Evolutionary conservation across 192 early-diverging fungal species (phyloP), one percentile per base, ranked within the genome.

Genomic region (Coemansia sp.): DNA sequence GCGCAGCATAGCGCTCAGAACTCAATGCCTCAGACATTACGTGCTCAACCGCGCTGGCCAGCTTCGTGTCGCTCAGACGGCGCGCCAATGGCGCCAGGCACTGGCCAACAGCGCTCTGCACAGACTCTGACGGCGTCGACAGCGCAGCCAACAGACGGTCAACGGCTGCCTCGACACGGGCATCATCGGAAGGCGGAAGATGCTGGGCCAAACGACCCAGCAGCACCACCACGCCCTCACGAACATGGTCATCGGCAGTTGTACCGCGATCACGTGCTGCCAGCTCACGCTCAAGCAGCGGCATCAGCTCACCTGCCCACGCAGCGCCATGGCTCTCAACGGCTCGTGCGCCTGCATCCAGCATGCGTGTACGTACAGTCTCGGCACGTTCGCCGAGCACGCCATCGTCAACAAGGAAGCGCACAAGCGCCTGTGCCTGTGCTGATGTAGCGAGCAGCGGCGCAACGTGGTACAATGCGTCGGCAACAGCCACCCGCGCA

Each of bases 51-150:
- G 95, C 76, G 0, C 58, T 62, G 2, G 83, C 83, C 2, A 87
- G 86, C 25, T 84, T 83, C 5, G 81, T 75, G 4, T 79, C 78
- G 60, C 84, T 82, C 60, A 89, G 82, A 52, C 83, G 83, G 76
- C 94, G 96, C 55, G 93, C 83, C 45, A 99, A 79, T 14, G 90
- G 88, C n/a, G 95, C 94, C 61, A 99, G 82, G 67, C 97, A 98
- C 69, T 96, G 89, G 10, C 90, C 83, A 25, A 99, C 96, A 6
- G 96, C 94, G 37, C 88, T 84, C 80, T 99, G 97, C 24, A 99
- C 97, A 14, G 89, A 62, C 78, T 99, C 97, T 0, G 94, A 92
- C 9, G 97, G 97, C 17, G 96, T 99, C 25, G 87, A 82, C 48
- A 99, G 81, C 10, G 97, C 92, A 11, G 89, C 93, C 21, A 99